Conservation (phyloP, 2,329 filamentous ascomycete genomes). For the Apiospora malaysiana region DNA sequence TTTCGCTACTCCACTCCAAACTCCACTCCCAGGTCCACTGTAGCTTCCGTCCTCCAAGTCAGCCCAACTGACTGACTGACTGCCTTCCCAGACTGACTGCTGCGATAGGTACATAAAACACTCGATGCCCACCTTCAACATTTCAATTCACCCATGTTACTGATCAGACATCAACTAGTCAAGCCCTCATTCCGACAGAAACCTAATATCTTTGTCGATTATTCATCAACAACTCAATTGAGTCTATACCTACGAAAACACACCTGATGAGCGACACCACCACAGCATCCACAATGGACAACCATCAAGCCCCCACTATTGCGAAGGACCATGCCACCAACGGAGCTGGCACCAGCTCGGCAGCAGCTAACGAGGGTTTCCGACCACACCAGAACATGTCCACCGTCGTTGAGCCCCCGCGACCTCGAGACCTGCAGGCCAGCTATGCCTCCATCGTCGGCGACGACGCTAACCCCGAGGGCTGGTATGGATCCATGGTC, state of each 20-base stretch:
- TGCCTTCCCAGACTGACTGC: slow-evolving; percentile 3
- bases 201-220: neutral
- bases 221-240: neutral
- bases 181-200: neutral
- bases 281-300: slow-evolving; percentile 5
- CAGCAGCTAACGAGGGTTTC: slow-evolving; percentile 47
- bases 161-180: neutral
- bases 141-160: neutral
- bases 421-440: slow-evolving; percentile 82
- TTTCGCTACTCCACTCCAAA: neutral
- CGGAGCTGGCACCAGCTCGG: slow-evolving; percentile 7
- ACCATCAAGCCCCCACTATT: neutral
- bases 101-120: neutral
- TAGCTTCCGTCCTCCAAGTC: neutral
- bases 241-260: no score
- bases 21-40: neutral
- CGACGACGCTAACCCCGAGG: slow-evolving; percentile 72
- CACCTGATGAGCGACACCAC: slow-evolving; percentile 1
- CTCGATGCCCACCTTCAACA: neutral
- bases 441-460: slow-evolving; percentile 73
- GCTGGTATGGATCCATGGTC: slow-evolving; percentile 91
- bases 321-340: slow-evolving; percentile 13
- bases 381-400: slow-evolving; percentile 62
- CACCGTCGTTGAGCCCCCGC: slow-evolving; percentile 73
- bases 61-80: neutral